Conservation (phyloP, 352 stramenopile genomes). For the Pythium grandisporangium region DNA sequence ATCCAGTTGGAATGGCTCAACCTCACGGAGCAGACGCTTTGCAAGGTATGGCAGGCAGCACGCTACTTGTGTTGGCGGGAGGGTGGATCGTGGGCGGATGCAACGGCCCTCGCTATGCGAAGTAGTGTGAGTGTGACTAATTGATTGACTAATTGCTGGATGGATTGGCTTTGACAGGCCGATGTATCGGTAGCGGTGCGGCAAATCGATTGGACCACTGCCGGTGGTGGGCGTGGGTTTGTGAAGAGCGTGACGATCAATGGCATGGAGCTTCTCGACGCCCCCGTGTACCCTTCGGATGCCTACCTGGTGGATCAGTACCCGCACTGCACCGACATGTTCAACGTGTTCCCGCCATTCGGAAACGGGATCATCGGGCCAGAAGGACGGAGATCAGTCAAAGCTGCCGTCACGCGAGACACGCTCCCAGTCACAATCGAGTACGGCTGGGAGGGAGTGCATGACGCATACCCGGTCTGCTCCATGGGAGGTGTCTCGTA, state of each 20-base stretch:
- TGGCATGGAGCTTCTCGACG: conserved; percentile 39
- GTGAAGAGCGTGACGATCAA: conserved; percentile 63
- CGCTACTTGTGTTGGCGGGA: not conserved
- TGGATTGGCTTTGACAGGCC: conserved; percentile 20
- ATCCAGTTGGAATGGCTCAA: conserved; percentile 35
- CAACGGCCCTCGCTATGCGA: too few species aligned
- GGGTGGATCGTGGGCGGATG: not conserved
- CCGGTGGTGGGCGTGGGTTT: conserved; percentile 30
- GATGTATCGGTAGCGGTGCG: conserved; percentile 68
- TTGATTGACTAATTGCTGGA: not conserved
- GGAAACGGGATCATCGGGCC: conserved; percentile 64
- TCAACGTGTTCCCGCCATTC: conserved; percentile 69
- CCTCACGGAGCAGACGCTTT: conserved; percentile 54
- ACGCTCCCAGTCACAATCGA: conserved; percentile 35
- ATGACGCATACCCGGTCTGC: conserved; percentile 46
- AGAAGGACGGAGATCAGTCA: conserved; percentile 53
- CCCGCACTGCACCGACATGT: conserved; percentile 82
- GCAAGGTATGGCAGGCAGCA: conserved; percentile 24
- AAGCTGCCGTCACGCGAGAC: conserved; percentile 31
- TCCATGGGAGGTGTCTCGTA: conserved; percentile 76
- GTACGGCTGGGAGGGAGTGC: conserved; percentile 49
- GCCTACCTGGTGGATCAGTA: conserved; percentile 64
- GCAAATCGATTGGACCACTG: conserved; percentile 74
- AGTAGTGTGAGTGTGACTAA: too few species aligned
- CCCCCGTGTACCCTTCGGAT: conserved; percentile 44